Evolutionary conservation across 1,139 yeast species (phyloP).

Genomic region (Arxiozyma heterogenica): DNA sequence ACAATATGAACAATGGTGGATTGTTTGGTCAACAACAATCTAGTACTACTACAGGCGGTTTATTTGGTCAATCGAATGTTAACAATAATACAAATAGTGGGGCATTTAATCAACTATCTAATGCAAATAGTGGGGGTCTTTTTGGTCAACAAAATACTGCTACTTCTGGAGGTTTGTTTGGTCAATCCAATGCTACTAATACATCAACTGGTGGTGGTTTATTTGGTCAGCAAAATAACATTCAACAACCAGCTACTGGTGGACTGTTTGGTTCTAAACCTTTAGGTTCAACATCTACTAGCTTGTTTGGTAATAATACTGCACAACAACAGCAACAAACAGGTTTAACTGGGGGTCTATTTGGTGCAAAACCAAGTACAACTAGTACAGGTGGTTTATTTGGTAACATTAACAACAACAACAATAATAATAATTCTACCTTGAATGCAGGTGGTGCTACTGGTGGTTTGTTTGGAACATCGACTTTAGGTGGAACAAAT

Average conservation of each 20-base stretch:
- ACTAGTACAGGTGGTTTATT: constrained; percentile 24
- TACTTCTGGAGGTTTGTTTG: constrained; percentile 26
- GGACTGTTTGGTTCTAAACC: constrained; percentile 13
- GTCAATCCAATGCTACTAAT: constrained; percentile 14
- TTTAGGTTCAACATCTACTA: constrained; percentile 6
- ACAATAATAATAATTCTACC: constrained; percentile 5
- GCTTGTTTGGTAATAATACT: constrained; percentile 23
- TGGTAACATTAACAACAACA: constrained; percentile 20
- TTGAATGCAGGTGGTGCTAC: constrained; percentile 4
- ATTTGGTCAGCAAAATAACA: constrained; percentile 21
- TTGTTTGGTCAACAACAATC: constrained; percentile 30
- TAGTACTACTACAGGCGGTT: constrained; percentile 5
- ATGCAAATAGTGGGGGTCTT: constrained; percentile 14
- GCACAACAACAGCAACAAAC: constrained; percentile 1
- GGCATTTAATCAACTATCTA: constrained; percentile 13
- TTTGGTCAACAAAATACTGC: constrained; percentile 10
- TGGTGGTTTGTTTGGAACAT: not conserved
- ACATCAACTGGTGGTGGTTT: constrained; percentile 19
- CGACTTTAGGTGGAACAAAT: not conserved
- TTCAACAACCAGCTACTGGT: constrained; percentile 15
- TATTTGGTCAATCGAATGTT: not conserved
- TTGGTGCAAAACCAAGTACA: constrained; percentile 27
- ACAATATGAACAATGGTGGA: constrained; percentile 21
- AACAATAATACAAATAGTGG: constrained; percentile 15
- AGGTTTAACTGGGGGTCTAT: constrained; percentile 26